Evolutionary conservation across 2,329 filamentous ascomycete genomes (phyloP).

Genomic region (Geoglossum cookeanum): DNA sequence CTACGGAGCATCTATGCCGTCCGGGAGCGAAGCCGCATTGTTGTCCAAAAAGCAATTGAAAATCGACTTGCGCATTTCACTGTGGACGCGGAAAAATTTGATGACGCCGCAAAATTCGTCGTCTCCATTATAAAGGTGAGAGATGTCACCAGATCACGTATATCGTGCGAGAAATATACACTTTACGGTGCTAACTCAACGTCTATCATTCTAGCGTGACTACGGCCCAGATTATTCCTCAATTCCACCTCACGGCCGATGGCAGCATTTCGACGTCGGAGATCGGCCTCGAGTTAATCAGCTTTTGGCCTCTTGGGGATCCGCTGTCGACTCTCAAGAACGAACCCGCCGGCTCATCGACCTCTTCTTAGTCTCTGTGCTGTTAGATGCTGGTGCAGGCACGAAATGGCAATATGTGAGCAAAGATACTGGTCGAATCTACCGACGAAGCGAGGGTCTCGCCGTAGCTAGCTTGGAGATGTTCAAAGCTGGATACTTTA

Average conservation of each 20-base stretch:
- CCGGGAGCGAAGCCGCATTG: conserved; percentile 53
- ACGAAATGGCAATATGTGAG: conserved; percentile 87
- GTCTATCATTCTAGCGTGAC: conserved; percentile 35
- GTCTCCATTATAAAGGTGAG: conserved; percentile 86
- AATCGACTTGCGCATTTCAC: conserved; percentile 73
- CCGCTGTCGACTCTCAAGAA: conserved; percentile 50
- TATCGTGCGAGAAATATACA: background rate
- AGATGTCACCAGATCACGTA: conserved; percentile 2
- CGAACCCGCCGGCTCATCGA: conserved; percentile 58
- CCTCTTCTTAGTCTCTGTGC: conserved; percentile 60
- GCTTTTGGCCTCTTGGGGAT: conserved; percentile 49
- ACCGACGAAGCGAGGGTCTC: conserved; percentile 71
- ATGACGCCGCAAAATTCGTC: conserved; percentile 68
- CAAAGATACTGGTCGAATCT: conserved; percentile 65
- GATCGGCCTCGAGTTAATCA: conserved; percentile 54
- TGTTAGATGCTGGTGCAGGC: conserved; percentile 77
- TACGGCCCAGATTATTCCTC: conserved; percentile 46
- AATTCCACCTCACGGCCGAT: conserved; percentile 74
- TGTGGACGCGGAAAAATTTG: conserved; percentile 70
- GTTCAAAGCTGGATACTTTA: conserved; percentile 87
- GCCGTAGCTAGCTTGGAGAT: conserved; percentile 66
- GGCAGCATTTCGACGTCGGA: conserved; percentile 72
- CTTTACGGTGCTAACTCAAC: background rate
- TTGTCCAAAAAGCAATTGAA: conserved; percentile 56
- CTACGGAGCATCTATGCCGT: conserved; percentile 79